Conservation (phyloP, 2,329 filamentous ascomycete genomes). For the Endothia cerciana region DNA sequence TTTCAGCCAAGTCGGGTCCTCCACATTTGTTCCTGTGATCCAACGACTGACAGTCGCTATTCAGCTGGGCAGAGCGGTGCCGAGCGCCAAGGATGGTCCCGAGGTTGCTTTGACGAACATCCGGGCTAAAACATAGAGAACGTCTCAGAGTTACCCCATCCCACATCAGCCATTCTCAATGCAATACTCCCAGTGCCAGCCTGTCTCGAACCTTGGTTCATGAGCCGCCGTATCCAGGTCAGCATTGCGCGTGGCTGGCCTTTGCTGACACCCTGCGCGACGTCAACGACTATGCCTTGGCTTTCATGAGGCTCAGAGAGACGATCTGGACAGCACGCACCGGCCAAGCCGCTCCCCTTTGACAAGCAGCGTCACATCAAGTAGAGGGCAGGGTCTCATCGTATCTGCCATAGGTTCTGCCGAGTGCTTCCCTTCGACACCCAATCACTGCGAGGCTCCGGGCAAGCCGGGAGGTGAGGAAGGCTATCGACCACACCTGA, state of each 20-base stretch:
- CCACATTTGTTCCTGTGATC: no score
- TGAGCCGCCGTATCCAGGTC: conserved; percentile 27
- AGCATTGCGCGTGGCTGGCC: conserved; percentile 3
- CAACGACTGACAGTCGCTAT: no score
- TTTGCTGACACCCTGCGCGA: conserved; percentile 8
- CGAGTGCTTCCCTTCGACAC: neutral
- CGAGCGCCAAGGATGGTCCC: conserved; percentile 22
- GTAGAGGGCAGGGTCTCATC: neutral
- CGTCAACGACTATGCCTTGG: neutral
- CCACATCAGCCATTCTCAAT: conserved; percentile 19
- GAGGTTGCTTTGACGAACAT: conserved; percentile 40
- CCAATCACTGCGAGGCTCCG: neutral
- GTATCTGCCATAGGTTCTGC: no score
- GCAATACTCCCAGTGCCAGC: conserved; percentile 3
- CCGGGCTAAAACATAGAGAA: conserved; percentile 41
- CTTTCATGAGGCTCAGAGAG: neutral
- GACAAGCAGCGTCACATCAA: neutral
- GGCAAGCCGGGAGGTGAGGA: neutral
- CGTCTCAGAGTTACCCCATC: conserved; percentile 37
- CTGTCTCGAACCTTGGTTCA: conserved; percentile 32
- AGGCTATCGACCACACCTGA: neutral
- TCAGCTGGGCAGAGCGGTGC: neutral
- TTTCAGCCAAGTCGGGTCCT: no score
- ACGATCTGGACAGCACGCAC: neutral
- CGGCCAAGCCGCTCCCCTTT: neutral